Conservation (phyloP, 1,139 yeast species). For the Dujonia santamariae region DNA sequence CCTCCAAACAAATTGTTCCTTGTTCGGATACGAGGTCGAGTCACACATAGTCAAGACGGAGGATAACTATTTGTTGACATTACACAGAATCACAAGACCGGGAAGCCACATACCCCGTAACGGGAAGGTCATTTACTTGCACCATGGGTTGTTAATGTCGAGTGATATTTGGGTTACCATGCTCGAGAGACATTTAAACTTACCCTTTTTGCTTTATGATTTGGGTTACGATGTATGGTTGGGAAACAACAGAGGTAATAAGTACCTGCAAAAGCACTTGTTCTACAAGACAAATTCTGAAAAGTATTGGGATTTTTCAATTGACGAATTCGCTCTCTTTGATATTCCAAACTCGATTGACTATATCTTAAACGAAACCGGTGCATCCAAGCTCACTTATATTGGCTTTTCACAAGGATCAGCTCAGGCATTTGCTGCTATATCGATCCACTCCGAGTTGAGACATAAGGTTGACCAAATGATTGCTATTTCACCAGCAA, state of each 20-base stretch:
- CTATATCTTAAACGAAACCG: constrained; percentile 28
- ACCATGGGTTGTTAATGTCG: constrained; percentile 89
- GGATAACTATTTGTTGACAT: constrained; percentile 38
- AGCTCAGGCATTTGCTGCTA: constrained; percentile 84
- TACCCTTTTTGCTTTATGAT: constrained; percentile 76
- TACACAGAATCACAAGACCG: constrained; percentile 23
- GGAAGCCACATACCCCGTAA: constrained; percentile 11
- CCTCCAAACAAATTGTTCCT: constrained; percentile 32
- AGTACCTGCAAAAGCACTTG: constrained; percentile 60
- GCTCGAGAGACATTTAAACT: constrained; percentile 55
- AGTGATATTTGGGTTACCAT: constrained; percentile 87
- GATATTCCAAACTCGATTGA: constrained; percentile 46
- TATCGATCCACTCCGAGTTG: constrained; percentile 66
- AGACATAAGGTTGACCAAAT: constrained; percentile 68
- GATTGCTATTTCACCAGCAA: constrained; percentile 88
- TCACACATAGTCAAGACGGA: constrained; percentile 37
- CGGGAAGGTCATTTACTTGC: constrained; percentile 68
- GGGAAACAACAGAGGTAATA: constrained; percentile 89
- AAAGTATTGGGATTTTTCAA: constrained; percentile 43
- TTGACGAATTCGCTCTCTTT: constrained; percentile 47
- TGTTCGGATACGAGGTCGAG: constrained; percentile 40
- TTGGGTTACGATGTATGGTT: constrained; percentile 90
- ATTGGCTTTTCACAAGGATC: constrained; percentile 92
- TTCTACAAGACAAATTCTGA: constrained; percentile 33
- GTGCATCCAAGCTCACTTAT: constrained; percentile 49